Evolutionary conservation across 345 rosid species (phyloP), one percentile per base, ranked within the genome.

Genomic region (Hevea brasiliensis): DNA sequence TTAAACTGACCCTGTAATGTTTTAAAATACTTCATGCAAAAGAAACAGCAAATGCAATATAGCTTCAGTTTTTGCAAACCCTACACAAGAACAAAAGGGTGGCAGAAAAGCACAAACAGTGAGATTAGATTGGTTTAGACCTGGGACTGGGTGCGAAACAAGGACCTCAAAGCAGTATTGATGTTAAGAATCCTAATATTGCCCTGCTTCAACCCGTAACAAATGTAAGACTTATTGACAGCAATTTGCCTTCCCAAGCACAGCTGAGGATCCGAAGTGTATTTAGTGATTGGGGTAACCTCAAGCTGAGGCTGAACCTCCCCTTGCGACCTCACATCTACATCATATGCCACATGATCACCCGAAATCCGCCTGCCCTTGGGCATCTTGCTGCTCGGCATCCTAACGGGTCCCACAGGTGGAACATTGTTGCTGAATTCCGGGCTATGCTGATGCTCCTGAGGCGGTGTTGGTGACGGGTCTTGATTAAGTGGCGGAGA

Each of bases 251-350:
- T 77, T 14, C 98, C 98, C 55, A 94, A 72, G 6, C 87, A 84
- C 6, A 87, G 90, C 82, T 85, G 91, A 51, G 97, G 97, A 68
- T 94, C 97, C 63, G 97, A 88, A 8, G 71, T 82, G 78, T 92
- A 94, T 73, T 88, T 92, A 3, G 98, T 92, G 58, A 94, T 94
- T 21, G 98, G 98, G 65, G 91, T 90, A 55, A 85, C 95, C 86
- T 90, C 98, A 4, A 94, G 97, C 86, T 88, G 91, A 6, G 95
- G 91, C 83, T 89, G 93, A 61, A 72, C 71, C 83, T 89, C 95
- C 9, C 92, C 97, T 1, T 79, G 87, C 64, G 84, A 26, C 77
- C 90, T 78, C 58, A 74, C 81, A 65, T 90, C 94, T 6, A 92
- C 89, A 72, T 92, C 97, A 51, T 90, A 90, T 27, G 76, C 86